Base-by-base conservation (phyloP, 106 monocot genomes). In the Vanilla planifolia region DNA sequence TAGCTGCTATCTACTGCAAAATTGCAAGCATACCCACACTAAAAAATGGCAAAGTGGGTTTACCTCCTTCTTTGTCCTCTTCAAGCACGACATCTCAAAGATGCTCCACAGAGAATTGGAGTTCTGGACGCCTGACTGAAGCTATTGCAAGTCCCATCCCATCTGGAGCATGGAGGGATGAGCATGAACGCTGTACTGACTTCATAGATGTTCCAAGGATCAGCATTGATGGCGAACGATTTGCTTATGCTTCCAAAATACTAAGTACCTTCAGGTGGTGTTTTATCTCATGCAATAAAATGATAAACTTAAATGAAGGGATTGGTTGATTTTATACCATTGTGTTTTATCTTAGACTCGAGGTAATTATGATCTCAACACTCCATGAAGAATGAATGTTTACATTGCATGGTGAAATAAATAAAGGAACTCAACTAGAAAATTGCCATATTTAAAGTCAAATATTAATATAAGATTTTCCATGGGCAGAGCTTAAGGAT, bases 1-100 rank as follows among this genome's bases (percentile, higher is more conserved):
- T 94, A 55, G 71, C 83, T 51, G 60, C 83, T 15, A 66, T 89
- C 51, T 89, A 89, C 63, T 77, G 80, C 75, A 85, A 86, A 61
- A 77, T 94, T 64, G 63, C 79, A 51, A 72, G 55, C 51, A 43
- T 40, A 32, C 55, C 50, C 3, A 2, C 61, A n/a, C 56, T 68
- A n/a, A 50, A 26, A 22, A 55, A 33, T 6, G 71, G 72, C 7
- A 8, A 42, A 26, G 23, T 65, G 33, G 59, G 60, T 48, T 79
- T 77, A 17, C 78, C 71, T 51, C 63, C 82, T 36, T 89, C 89
- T 13, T 34, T 70, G 33, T 89, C 80, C 42, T 83, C 85, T 44
- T 80, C 89, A 20, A 89, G 80, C 53, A 77, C 79, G 32, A 72
- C 69, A 65, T 89, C 80, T 67, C 78, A 65, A 14, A 68, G 51